Percentiles rank a stretch among this genome's conserved stretches.
These are phyloP conservation scores for Globisporangium nunn DNA, from an alignment of 352 stramenopile genomes.

Conservation along the genomic window DNA sequence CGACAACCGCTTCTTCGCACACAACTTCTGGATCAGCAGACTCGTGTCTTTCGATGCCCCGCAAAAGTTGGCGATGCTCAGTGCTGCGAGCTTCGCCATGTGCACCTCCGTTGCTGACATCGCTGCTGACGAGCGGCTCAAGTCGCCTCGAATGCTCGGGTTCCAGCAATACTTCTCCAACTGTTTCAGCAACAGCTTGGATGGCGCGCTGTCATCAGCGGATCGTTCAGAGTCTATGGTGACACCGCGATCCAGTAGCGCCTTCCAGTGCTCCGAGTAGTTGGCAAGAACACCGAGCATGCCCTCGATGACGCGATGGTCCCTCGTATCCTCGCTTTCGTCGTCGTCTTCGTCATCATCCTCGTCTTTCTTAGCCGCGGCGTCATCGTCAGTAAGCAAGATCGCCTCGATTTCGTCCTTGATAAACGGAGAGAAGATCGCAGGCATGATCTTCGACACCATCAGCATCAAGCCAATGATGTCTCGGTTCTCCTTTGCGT, in stretches of 20 bases:
- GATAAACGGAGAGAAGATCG: conserved; percentile 49
- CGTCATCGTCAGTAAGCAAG: conserved; percentile 20
- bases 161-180: conserved; percentile 45
- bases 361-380: conserved; percentile 1
- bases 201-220: conserved; percentile 21
- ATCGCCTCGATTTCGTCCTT: conserved; percentile 39
- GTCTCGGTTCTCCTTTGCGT: conserved; percentile 39
- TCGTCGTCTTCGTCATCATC: conserved; percentile 30
- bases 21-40: conserved; percentile 40
- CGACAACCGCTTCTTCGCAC: conserved; percentile 36
- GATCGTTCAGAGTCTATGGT: conserved; percentile 15
- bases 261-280: conserved; percentile 43
- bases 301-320: conserved; percentile 42
- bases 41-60: conserved; percentile 24
- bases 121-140: conserved; percentile 16
- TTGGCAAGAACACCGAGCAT: conserved; percentile 44
- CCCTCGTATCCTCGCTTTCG: conserved; percentile 16
- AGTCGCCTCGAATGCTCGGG: conserved; percentile 16
- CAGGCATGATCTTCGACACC: conserved; percentile 35
- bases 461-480: conserved; percentile 53
- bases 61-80: conserved; percentile 43
- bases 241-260: conserved; percentile 4
- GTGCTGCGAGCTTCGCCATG: conserved; percentile 47
- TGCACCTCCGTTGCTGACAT: conserved; percentile 24
- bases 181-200: conserved; percentile 25